Conservation (phyloP, 2,329 filamentous ascomycete species). For the Purpureocillium lavendulum region DNA sequence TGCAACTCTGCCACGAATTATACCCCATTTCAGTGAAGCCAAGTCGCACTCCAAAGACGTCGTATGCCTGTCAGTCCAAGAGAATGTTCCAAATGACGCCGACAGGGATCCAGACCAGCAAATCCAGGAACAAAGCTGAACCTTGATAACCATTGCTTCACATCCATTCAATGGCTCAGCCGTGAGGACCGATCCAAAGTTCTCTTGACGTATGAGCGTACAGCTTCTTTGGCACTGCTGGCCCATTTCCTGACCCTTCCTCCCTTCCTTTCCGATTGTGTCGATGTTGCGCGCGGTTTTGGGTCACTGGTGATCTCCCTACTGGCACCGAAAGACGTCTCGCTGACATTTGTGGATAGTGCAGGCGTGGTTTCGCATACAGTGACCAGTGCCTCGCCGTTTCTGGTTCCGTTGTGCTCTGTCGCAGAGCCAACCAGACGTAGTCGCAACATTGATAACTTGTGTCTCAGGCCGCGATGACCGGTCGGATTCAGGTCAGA, state of each 20-base stretch:
- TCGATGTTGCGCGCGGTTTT: conserved; percentile 5
- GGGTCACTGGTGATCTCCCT: background rate
- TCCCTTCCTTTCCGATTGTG: conserved; percentile 12
- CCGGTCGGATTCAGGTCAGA: conserved; percentile 1
- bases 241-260: conserved; percentile 25
- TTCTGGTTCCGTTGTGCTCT: conserved; percentile 8
- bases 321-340: too few species aligned
- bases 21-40: too few species aligned
- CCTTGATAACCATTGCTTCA: background rate
- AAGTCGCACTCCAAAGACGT: too few species aligned
- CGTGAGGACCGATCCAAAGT: conserved; percentile 21
- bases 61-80: conserved; percentile 1
- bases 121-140: conserved; percentile 2
- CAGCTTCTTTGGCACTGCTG: conserved; percentile 20
- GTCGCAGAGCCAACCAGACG: conserved; percentile 10
- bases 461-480: conserved; percentile 15
- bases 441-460: conserved; percentile 20
- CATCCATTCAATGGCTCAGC: conserved; percentile 7
- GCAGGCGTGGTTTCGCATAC: background rate
- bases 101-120: background rate
- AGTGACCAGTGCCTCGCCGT: conserved; percentile 4
- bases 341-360: too few species aligned
- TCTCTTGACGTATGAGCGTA: conserved; percentile 23
- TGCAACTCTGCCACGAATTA: too few species aligned
- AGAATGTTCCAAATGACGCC: conserved; percentile 6